A percentile compares a stretch with the other conserved stretches of the same genome.
phyloP scores from a whole-genome alignment of 192 early-diverging fungal genomes.

The Coemansia sp. region DNA sequence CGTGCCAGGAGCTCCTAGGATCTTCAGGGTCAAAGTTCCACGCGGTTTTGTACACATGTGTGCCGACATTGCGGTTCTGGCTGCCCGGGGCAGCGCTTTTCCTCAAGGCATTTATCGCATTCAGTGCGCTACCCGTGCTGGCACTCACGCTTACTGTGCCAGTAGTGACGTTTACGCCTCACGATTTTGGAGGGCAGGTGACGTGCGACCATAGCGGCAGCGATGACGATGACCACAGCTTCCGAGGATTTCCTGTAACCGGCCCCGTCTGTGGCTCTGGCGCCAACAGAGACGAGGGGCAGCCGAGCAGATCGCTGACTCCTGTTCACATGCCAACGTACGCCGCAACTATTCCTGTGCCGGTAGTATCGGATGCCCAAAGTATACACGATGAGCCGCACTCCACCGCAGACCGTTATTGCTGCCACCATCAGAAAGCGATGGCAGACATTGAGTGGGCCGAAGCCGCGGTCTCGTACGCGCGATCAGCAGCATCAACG shows the following conservation, averaged over 20 bases:
- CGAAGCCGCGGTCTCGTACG: conserved; percentile 11
- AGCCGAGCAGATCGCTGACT: not conserved
- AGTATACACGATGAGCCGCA: not conserved
- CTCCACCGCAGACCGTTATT: no score
- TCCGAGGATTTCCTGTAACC: no score
- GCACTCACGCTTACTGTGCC: conserved; percentile 43
- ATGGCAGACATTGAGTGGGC: conserved; percentile 17
- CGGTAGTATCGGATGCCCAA: not conserved
- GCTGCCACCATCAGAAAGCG: no score
- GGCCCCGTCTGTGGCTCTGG: not conserved
- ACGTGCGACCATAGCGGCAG: not conserved
- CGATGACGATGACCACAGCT: not conserved
- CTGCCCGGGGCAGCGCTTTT: conserved; percentile 10
- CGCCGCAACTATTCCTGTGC: not conserved
- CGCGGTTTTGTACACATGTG: conserved; percentile 8
- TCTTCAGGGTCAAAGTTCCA: not conserved
- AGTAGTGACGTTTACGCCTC: conserved; percentile 12
- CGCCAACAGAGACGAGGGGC: not conserved
- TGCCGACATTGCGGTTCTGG: conserved; percentile 47
- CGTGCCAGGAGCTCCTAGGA: not conserved
- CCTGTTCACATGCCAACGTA: not conserved
- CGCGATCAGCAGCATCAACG: conserved; percentile 15
- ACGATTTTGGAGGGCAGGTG: no score
- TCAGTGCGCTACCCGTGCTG: conserved; percentile 43
- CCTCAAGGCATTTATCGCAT: conserved; percentile 35